These are phyloP conservation scores for Funneliformis caledonium DNA, from an alignment of 371 early-diverging fungal genomes.

Conservation along the genomic window DNA sequence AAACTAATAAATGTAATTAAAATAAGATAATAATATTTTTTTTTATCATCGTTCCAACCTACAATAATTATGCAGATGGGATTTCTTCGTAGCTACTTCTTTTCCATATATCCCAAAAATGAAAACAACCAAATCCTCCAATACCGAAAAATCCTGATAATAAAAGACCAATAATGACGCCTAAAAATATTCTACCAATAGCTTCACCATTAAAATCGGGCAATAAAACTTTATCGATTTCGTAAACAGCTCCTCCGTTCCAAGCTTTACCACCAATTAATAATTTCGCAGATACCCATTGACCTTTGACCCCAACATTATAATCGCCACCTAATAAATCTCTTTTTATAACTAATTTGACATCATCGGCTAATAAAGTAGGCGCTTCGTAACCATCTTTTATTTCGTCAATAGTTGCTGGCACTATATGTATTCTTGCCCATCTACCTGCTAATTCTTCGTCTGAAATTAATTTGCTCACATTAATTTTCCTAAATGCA, in stretches of 20 bases:
- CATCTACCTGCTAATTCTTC: constrained; percentile 3
- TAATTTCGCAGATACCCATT: constrained; percentile 8
- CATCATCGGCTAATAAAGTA: constrained; percentile 20
- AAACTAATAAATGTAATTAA: too few relatives aligned
- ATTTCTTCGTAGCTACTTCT: too few relatives aligned
- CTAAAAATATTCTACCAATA: background rate
- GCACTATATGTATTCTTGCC: constrained; percentile 26
- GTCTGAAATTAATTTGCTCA: constrained; percentile 1
- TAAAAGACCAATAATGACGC: background rate
- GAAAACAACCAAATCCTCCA: background rate
- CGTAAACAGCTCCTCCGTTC: constrained; percentile 33
- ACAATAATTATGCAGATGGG: too few relatives aligned
- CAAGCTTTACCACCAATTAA: constrained; percentile 3
- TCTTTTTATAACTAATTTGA: constrained; percentile 1
- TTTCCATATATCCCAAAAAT: too few relatives aligned
- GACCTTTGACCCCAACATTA: constrained; percentile 28
- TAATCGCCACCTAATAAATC: background rate
- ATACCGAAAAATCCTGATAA: background rate
- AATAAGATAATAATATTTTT: too few relatives aligned
- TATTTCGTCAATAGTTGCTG: background rate
- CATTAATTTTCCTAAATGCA: constrained; percentile 24
- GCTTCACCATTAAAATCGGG: background rate
- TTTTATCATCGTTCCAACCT: too few relatives aligned
- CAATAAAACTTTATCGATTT: constrained; percentile 33
- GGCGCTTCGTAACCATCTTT: constrained; percentile 5